Evolutionary conservation across 2,329 filamentous ascomycete species (phyloP), one percentile per base, ranked within the genome.

Genomic region (Aureobasidium namibiae): DNA sequence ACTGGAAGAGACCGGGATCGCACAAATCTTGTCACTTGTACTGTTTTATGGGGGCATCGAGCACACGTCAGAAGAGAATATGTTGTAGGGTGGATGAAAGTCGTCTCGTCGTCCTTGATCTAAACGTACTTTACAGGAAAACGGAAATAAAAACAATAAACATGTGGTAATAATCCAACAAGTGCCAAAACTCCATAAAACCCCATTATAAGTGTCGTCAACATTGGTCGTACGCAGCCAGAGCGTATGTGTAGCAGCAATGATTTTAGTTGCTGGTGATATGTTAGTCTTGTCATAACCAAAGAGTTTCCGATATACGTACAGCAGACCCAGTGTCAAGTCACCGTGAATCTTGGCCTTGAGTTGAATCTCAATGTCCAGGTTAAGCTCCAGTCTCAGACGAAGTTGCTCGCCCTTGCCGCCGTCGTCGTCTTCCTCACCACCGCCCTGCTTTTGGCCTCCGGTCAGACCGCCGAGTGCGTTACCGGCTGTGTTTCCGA

Each of bases 331-430:
- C 57, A 85, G 68, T n/a, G 82, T 84, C 61, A 85, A 72, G 66
- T 85, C 82, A 72, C 82, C 82, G 63, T 84, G 81, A 64, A 85
- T 84, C 71, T 82, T 83, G n/a, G 82, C 82, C 74, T 85, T 85
- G 48, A 85, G 71, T 67, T 84, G 80, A 58, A 85, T 77, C 67
- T 85, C 82, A 67, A 85, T 82, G 68, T 84, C 82, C 61, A 85
- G 72, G 66, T 85, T 85, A 64, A 84, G 71, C 65, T 85, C 82
- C 63, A 85, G 66, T 65, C 80, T 74, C 70, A 84, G 65, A 65
- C 81, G 78, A 63, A 85, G 73, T 66, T 82, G 76, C 68, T 78
- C 77, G 61, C 74, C 77, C 64, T 75, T 74, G 33, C 69, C 72
- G 5, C 67, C 70, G 14, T 72, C 74, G 9, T 70, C 68, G 45